phyloP scores from a whole-genome alignment of 768 basidiomycete genomes.

The Tylopilus sp. region DNA sequence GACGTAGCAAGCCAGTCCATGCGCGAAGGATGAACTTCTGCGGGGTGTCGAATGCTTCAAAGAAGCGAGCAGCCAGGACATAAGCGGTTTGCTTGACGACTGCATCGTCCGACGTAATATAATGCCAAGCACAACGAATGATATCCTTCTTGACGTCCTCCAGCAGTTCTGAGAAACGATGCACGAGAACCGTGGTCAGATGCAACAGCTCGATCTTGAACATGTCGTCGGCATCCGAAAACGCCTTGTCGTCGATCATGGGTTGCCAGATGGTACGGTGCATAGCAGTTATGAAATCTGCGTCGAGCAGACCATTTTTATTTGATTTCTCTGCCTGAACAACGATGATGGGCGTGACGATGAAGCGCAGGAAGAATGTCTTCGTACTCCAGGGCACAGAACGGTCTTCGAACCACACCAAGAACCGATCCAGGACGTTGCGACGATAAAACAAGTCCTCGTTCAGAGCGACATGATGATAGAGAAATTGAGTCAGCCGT shows the following conservation, averaged over 20 bases:
- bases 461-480: conserved; percentile 76
- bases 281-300: conserved; percentile 65
- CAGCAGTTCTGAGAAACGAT: conserved; percentile 77
- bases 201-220: conserved; percentile 91
- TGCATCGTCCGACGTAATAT: conserved; percentile 80
- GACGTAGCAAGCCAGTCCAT: conserved; percentile 86
- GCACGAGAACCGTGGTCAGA: conserved; percentile 84
- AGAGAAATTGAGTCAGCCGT: conserved; percentile 78
- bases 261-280: conserved; percentile 81
- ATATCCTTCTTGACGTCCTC: conserved; percentile 85
- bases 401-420: conserved; percentile 75
- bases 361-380: conserved; percentile 70
- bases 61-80: conserved; percentile 88
- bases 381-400: conserved; percentile 72
- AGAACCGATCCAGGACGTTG: conserved; percentile 81
- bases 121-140: conserved; percentile 91
- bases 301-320: conserved; percentile 63
- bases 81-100: conserved; percentile 93
- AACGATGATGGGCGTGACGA: conserved; percentile 84
- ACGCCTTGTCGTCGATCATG: conserved; percentile 51
- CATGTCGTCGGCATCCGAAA: conserved; percentile 69
- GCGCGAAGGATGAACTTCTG: conserved; percentile 87
- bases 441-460: conserved; percentile 67
- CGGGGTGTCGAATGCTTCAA: conserved; percentile 83
- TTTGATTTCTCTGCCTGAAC: conserved; percentile 61